These are phyloP conservation scores for Astragalus membranaceus DNA, from an alignment of 306 rosid species.

Conservation along the genomic window DNA sequence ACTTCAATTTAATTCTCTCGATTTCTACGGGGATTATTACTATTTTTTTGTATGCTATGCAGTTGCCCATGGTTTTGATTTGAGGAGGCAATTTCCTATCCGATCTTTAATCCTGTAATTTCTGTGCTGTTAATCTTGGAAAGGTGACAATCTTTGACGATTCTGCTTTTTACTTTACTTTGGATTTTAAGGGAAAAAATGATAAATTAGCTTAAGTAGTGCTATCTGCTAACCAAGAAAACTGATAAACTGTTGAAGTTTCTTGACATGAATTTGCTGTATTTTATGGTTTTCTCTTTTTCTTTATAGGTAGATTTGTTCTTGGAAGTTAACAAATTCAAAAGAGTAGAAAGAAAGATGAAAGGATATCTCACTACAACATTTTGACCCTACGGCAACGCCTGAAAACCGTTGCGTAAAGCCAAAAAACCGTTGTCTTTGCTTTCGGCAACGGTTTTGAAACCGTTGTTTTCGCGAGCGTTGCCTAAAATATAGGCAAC, in stretches of 20 bases:
- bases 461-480: too few species aligned
- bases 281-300: not conserved
- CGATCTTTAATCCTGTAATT: not conserved
- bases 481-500: too few species aligned
- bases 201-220: not conserved
- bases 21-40: not conserved
- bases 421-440: too few species aligned
- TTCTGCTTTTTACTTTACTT: not conserved
- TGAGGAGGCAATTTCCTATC: not conserved
- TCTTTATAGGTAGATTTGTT: slow-evolving; percentile 1
- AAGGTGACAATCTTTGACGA: not conserved
- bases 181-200: not conserved
- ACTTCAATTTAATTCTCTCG: slow-evolving; percentile 9
- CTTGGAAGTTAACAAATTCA: slow-evolving; percentile 18
- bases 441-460: too few species aligned
- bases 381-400: too few species aligned
- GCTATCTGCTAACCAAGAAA: not conserved
- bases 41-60: not conserved
- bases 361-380: slow-evolving; percentile 5
- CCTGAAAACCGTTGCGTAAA: too few species aligned
- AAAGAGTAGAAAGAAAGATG: slow-evolving; percentile 28
- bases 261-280: not conserved
- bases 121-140: not conserved
- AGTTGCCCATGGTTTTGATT: slow-evolving; percentile 9
- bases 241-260: not conserved